Percentiles rank a stretch among this genome's conserved stretches.
Conservation (phyloP, 768 basidiomycete genomes). For the Tulasnella sp. region DNA sequence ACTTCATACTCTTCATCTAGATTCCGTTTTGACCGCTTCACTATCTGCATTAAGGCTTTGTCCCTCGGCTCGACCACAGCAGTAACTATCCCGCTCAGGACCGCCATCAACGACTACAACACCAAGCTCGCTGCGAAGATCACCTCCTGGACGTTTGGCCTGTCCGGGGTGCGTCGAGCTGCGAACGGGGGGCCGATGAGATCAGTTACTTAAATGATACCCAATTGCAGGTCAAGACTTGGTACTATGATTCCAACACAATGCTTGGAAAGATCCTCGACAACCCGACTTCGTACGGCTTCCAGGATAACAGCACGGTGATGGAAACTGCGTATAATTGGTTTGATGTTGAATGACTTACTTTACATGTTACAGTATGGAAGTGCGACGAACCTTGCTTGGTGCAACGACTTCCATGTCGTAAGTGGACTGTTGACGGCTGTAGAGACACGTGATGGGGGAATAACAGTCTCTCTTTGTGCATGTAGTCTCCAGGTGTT, state of each 20-base stretch:
- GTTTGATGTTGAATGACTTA: too few relatives aligned
- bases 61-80: not conserved
- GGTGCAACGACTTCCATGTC: slow-evolving; percentile 12
- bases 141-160: slow-evolving; percentile 31
- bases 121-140: slow-evolving; percentile 26
- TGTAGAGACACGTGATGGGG: too few relatives aligned
- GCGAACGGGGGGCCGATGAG: too few relatives aligned
- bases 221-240: slow-evolving; percentile 31
- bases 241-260: slow-evolving; percentile 40
- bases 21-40: not conserved
- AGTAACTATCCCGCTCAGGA: too few relatives aligned
- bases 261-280: slow-evolving; percentile 32
- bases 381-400: slow-evolving; percentile 5
- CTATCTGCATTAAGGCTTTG: not conserved
- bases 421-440: not conserved
- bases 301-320: slow-evolving; percentile 36
- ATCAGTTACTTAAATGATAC: not conserved
- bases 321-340: not conserved
- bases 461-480: not conserved
- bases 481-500: not conserved
- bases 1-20: slow-evolving; percentile 18
- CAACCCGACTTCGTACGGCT: slow-evolving; percentile 39
- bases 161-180: slow-evolving; percentile 29
- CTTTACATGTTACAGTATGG: not conserved
- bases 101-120: not conserved